Conservation (phyloP, 208 protist genomes). For the Hexamita inflata region DNA sequence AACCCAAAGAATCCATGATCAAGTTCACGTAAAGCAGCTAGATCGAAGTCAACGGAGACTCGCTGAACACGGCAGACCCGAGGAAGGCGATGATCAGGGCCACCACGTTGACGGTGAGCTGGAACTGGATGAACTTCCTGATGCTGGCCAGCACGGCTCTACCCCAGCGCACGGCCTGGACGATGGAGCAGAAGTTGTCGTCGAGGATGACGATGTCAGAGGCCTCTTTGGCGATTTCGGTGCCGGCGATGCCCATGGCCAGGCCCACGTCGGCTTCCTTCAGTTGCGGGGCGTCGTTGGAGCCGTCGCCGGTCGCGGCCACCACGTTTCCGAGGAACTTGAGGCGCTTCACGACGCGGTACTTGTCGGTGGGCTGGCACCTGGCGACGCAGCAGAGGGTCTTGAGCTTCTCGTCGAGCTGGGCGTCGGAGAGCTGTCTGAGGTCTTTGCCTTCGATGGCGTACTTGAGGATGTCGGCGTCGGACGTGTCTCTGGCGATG, state of each 20-base stretch:
- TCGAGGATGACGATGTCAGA: constrained; percentile 77
- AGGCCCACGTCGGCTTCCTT: constrained; percentile 80
- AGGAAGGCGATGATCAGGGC: constrained; percentile 72
- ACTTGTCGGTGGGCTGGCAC: constrained; percentile 40
- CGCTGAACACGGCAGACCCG: constrained; percentile 40
- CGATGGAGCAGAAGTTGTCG: constrained; percentile 89
- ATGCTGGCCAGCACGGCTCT: constrained; percentile 68
- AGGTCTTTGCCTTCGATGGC: constrained; percentile 53
- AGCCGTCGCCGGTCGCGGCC: constrained; percentile 36
- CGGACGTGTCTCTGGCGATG: constrained; percentile 50
- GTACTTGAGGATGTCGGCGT: too few species aligned
- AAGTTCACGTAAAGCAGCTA: constrained; percentile 91
- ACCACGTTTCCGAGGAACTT: constrained; percentile 28
- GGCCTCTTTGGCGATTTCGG: constrained; percentile 70
- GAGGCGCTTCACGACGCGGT: constrained; percentile 22
- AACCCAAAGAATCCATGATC: constrained; percentile 92
- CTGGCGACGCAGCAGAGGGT: constrained; percentile 52
- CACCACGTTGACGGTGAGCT: constrained; percentile 85
- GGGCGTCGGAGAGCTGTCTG: constrained; percentile 53
- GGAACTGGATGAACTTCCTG: constrained; percentile 63
- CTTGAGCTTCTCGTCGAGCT: constrained; percentile 55
- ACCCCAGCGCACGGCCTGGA: constrained; percentile 83
- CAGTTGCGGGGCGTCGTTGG: constrained; percentile 82
- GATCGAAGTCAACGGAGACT: constrained; percentile 38
- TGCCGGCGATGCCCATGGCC: constrained; percentile 79